A percentile compares a stretch with the other conserved stretches of the same genome.
These are phyloP conservation scores for Solanum raphanifolium DNA, from an alignment of 257 asterid species.

Conservation along the genomic window DNA sequence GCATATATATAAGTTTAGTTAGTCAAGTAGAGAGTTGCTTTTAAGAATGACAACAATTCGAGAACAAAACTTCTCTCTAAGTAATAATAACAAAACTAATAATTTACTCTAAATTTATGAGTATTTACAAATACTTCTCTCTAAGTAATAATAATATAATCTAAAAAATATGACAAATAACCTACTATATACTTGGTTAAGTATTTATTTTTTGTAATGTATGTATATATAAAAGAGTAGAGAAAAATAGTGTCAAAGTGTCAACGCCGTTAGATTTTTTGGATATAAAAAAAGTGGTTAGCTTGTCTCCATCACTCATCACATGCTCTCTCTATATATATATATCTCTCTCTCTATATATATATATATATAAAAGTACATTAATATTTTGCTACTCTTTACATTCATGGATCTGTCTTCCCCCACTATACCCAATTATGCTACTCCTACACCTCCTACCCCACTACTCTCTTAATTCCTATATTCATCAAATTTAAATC, in stretches of 20 bases:
- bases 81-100: no score
- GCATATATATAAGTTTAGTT: not conserved
- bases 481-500: not conserved
- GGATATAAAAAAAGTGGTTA: not conserved
- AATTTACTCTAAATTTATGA: no score
- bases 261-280: conserved; percentile 7
- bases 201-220: not conserved
- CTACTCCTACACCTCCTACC: not conserved
- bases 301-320: not conserved
- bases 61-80: no score
- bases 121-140: not conserved
- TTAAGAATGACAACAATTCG: not conserved
- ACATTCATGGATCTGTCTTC: not conserved
- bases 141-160: not conserved
- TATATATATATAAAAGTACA: not conserved
- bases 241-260: not conserved
- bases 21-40: not conserved
- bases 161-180: no score
- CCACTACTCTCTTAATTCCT: not conserved
- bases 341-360: not conserved
- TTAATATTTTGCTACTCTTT: not conserved
- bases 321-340: not conserved
- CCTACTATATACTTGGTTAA: not conserved
- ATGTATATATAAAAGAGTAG: not conserved
- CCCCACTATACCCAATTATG: not conserved